Conservation (phyloP, 2,329 filamentous ascomycete species). For the Magnaporthiopsis rhizophila region DNA sequence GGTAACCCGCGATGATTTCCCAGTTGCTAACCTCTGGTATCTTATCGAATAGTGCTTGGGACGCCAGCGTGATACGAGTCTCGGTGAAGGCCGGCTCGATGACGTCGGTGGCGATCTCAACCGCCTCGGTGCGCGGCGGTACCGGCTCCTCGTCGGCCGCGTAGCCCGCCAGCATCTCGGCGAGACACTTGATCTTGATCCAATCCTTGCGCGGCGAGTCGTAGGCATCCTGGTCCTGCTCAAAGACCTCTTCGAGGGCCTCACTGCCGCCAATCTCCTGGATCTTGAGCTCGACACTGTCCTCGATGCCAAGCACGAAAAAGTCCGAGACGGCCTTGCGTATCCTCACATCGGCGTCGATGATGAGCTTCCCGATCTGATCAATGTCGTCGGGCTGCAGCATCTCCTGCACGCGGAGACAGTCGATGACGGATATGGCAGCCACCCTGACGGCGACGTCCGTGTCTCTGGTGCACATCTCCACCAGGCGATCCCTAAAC, state of each 20-base stretch:
- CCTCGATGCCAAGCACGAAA: constrained; percentile 80
- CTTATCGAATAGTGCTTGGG: constrained; percentile 76
- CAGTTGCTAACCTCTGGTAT: constrained; percentile 76
- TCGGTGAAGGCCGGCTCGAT: constrained; percentile 61
- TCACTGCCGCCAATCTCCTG: constrained; percentile 81
- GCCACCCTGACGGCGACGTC: constrained; percentile 73
- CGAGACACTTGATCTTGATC: constrained; percentile 87
- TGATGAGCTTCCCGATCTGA: constrained; percentile 76
- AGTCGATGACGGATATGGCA: constrained; percentile 74
- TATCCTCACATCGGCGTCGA: constrained; percentile 76
- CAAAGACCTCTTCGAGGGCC: constrained; percentile 64
- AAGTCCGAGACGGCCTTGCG: constrained; percentile 85
- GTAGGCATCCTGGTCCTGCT: constrained; percentile 64
- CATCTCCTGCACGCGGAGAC: constrained; percentile 74
- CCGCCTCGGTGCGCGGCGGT: constrained; percentile 2
- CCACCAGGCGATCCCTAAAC: constrained; percentile 78
- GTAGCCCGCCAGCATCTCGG: constrained; percentile 74
- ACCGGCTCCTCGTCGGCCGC: constrained; percentile 52
- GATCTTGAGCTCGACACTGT: constrained; percentile 68
- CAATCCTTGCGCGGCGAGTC: constrained; percentile 72
- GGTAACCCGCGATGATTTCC: constrained; percentile 82
- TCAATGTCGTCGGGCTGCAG: constrained; percentile 91
- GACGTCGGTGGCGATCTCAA: constrained; percentile 40
- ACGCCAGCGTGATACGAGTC: constrained; percentile 77
- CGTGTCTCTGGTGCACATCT: constrained; percentile 83